Conservation (phyloP, 129 eudicot genomes). For the Ambrosia artemisiifolia region DNA sequence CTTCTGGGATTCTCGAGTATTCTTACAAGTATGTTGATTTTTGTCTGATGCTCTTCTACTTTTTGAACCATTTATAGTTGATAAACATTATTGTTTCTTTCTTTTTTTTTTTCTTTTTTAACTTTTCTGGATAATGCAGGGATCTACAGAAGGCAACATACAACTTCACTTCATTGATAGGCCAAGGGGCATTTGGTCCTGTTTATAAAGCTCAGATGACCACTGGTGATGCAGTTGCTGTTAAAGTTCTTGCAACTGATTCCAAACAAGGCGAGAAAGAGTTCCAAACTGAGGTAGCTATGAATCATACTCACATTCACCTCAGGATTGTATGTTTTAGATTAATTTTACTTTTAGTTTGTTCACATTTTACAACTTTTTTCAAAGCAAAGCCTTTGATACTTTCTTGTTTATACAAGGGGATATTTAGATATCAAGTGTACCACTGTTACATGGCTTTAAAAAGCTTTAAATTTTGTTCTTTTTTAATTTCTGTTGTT, state of each 20-base stretch:
- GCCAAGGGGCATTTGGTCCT: constrained; percentile 97
- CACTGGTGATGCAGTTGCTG: constrained; percentile 92
- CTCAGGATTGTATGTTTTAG: constrained; percentile 10
- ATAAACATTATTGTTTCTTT: constrained; percentile 12
- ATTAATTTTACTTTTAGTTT: constrained; percentile 7
- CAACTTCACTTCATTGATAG: constrained; percentile 87
- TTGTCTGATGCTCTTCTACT: background rate
- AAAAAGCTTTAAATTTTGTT: too few relatives aligned
- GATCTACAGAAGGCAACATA: constrained; percentile 90
- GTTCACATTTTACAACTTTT: constrained; percentile 13
- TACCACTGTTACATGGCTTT: background rate
- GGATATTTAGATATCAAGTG: constrained; percentile 5
- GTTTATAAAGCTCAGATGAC: constrained; percentile 96
- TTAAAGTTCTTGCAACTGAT: constrained; percentile 95
- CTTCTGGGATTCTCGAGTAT: constrained; percentile 88
- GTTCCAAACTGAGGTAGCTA: constrained; percentile 81
- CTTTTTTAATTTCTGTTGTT: too few relatives aligned
- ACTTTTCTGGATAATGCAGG: constrained; percentile 40
- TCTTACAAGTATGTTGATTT: constrained; percentile 68
- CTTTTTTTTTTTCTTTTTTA: background rate
- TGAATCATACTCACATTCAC: background rate
- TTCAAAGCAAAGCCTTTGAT: background rate
- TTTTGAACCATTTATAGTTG: background rate
- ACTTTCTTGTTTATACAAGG: background rate
- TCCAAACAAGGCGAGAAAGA: constrained; percentile 96